Conservation (phyloP, 1,284 basidiomycete species). For the Schizophyllum commune region DNA sequence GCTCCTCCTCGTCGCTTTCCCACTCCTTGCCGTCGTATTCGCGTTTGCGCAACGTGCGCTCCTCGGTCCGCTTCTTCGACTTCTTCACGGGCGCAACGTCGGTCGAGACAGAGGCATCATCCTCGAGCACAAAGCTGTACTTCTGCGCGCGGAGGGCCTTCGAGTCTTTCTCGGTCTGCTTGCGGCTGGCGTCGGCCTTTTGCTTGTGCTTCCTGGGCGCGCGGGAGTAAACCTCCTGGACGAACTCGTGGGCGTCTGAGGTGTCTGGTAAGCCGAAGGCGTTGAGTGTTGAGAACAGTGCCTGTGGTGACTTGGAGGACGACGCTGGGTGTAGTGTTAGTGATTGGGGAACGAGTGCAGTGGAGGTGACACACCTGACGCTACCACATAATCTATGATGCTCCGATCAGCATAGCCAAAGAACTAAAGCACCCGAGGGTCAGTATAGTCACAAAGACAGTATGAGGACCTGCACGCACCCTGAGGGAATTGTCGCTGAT, state of each 20-base stretch:
- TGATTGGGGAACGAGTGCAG: conserved; percentile 10
- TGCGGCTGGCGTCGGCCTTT: conserved; percentile 41
- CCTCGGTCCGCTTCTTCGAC: conserved; percentile 33
- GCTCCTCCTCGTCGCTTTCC: conserved; percentile 85
- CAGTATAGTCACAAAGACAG: conserved; percentile 1
- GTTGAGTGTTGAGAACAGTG: conserved; percentile 69
- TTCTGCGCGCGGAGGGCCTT: conserved; percentile 66
- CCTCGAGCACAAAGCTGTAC: conserved; percentile 75
- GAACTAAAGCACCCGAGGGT: conserved; percentile 36
- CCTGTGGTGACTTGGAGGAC: conserved; percentile 74
- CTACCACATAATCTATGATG: conserved; percentile 81
- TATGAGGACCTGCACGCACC: conserved; percentile 34
- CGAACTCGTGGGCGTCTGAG: conserved; percentile 73
- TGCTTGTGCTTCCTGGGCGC: conserved; percentile 75
- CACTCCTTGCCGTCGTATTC: conserved; percentile 76
- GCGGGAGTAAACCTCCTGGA: conserved; percentile 67
- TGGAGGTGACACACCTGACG: conserved; percentile 53
- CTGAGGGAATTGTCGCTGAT: conserved; percentile 82
- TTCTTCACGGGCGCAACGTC: conserved; percentile 42
- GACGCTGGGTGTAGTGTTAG: conserved; percentile 44
- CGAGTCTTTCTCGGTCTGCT: conserved; percentile 63
- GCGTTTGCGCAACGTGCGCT: conserved; percentile 61
- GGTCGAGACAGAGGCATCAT: conserved; percentile 38
- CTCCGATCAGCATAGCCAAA: conserved; percentile 78
- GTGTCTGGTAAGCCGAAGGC: conserved; percentile 76